A percentile compares a stretch with the other conserved stretches of the same genome.
Evolutionary conservation across 2,329 filamentous ascomycete species (phyloP).

Genomic region (Lachnellula suecica): DNA sequence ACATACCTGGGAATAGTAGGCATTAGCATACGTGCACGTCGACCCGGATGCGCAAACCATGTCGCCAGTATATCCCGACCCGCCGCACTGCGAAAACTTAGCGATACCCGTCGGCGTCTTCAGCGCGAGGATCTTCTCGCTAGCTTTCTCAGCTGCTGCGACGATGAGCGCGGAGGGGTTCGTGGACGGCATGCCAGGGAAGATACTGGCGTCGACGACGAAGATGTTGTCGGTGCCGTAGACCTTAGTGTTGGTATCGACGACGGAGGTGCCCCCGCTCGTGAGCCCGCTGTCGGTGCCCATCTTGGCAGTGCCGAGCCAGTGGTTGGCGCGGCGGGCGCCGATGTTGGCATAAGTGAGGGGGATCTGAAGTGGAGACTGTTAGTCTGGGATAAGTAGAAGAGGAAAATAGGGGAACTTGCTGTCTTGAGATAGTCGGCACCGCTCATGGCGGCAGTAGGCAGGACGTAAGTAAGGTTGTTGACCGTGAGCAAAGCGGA

Average conservation of each 20-base stretch:
- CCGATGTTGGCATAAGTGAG: constrained; percentile 25
- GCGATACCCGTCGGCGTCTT: constrained; percentile 4
- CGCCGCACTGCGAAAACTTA: constrained; percentile 26
- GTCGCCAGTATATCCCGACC: constrained; percentile 16
- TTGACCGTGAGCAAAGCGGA: constrained; percentile 52
- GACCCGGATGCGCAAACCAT: constrained; percentile 12
- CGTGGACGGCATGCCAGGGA: constrained; percentile 66
- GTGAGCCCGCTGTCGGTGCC: constrained; percentile 48
- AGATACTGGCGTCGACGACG: constrained; percentile 67
- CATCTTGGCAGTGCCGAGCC: constrained; percentile 59
- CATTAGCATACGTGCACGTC: constrained; percentile 19
- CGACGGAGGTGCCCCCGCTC: constrained; percentile 56
- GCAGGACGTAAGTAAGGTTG: constrained; percentile 56
- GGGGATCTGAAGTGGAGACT: constrained; percentile 19
- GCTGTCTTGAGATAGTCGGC: constrained; percentile 55
- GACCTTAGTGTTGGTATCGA: constrained; percentile 62
- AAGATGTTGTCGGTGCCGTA: constrained; percentile 69
- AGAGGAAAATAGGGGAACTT: constrained; percentile 17
- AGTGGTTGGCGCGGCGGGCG: constrained; percentile 35
- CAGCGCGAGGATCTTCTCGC: constrained; percentile 33
- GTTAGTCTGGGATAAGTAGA: too few species aligned
- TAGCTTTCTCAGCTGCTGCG: constrained; percentile 54
- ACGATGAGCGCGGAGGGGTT: constrained; percentile 69
- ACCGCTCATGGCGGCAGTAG: constrained; percentile 49
- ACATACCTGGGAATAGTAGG: constrained; percentile 22